Percentiles rank a stretch among this genome's conserved stretches.
phyloP scores from a whole-genome alignment of 331 rosid species.

The Cucumis variabilis region DNA sequence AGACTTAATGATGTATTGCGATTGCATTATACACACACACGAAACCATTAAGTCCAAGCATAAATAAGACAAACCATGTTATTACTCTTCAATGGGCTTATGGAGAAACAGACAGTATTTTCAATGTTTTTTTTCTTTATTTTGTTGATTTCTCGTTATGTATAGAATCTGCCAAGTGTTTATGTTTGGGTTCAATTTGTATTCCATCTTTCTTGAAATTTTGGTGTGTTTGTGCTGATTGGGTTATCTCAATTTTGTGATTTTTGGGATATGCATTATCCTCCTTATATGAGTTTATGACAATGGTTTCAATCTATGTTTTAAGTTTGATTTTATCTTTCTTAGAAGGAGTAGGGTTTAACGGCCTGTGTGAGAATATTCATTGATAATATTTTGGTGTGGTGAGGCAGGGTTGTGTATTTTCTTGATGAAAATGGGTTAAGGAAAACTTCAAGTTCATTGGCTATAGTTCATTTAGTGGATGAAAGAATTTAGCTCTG shows the following conservation, averaged over 20 bases:
- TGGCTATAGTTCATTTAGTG: neutral
- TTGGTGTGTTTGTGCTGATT: neutral
- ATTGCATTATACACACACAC: too few species aligned
- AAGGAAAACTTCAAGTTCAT: conserved; percentile 6
- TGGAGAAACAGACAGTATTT: conserved; percentile 74
- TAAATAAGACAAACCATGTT: too few species aligned
- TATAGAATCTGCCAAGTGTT: neutral
- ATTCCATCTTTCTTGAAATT: neutral
- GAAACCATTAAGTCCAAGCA: too few species aligned
- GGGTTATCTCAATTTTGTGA: neutral
- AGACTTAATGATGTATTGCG: too few species aligned
- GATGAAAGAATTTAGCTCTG: neutral
- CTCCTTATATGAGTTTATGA: neutral
- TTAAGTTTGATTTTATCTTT: neutral
- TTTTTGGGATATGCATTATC: neutral
- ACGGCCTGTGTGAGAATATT: neutral
- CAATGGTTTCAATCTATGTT: neutral
- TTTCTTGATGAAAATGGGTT: neutral
- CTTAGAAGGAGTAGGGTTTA: neutral
- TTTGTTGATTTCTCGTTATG: neutral
- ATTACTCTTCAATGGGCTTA: conserved; percentile 35
- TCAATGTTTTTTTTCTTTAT: neutral
- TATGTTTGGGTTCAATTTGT: neutral
- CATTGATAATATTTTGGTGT: neutral
- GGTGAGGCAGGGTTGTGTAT: neutral